Evolutionary conservation across 2,329 filamentous ascomycete species (phyloP).

Genomic region (Cladosporium sp.): DNA sequence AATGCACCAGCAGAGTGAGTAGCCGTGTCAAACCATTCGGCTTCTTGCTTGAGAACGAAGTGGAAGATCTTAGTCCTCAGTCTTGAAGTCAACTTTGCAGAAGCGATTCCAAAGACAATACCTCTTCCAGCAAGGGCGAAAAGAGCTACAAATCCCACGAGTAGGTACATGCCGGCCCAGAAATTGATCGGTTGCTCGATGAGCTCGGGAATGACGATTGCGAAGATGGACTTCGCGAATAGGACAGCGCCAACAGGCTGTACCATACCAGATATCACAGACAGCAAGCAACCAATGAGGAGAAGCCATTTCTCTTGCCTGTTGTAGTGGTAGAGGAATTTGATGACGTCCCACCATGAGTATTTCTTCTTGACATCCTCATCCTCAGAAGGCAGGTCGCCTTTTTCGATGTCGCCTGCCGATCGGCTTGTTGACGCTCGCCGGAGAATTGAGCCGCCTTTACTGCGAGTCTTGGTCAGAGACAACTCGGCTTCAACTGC

Average conservation of each 20-base stretch:
- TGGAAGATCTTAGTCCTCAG: constrained; percentile 33
- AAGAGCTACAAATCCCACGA: constrained; percentile 66
- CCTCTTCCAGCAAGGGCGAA: constrained; percentile 44
- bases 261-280: constrained; percentile 39
- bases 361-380: constrained; percentile 27
- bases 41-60: constrained; percentile 25
- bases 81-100: constrained; percentile 33
- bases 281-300: constrained; percentile 54
- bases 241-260: constrained; percentile 47
- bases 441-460: neutral
- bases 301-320: constrained; percentile 63
- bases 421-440: neutral
- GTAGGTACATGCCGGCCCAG: constrained; percentile 57
- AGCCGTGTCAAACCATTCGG: constrained; percentile 37
- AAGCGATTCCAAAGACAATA: constrained; percentile 44
- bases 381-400: neutral
- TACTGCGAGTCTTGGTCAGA: neutral
- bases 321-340: constrained; percentile 72
- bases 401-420: neutral
- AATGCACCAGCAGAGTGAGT: constrained; percentile 47
- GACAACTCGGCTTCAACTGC: constrained; percentile 26
- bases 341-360: constrained; percentile 35
- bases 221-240: constrained; percentile 48
- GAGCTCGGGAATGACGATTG: constrained; percentile 55
- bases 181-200: constrained; percentile 58